These are phyloP conservation scores for Colletotrichum shisoi DNA, from an alignment of 2,329 filamentous ascomycete species.

Conservation along the genomic window DNA sequence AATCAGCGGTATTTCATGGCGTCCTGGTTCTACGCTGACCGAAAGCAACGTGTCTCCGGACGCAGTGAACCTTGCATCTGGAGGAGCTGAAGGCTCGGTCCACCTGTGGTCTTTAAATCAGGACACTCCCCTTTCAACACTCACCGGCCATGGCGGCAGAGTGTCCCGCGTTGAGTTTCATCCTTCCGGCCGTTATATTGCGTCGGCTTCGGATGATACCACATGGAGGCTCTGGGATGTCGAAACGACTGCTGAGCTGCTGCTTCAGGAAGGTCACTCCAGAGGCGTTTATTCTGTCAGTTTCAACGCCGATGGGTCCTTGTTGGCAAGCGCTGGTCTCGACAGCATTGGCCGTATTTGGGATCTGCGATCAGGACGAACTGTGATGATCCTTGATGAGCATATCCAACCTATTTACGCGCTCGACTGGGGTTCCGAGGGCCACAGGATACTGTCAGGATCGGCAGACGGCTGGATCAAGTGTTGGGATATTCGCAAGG, in stretches of 20 bases:
- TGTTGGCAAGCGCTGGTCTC: slow-evolving; percentile 88
- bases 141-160: slow-evolving; percentile 83
- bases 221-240: slow-evolving; percentile 98
- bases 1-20: slow-evolving; percentile 90
- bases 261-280: slow-evolving; percentile 93
- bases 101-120: slow-evolving; percentile 89
- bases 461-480: slow-evolving; percentile 96
- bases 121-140: slow-evolving; percentile 82
- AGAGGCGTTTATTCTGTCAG: slow-evolving; percentile 88
- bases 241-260: slow-evolving; percentile 80
- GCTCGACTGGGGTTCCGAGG: slow-evolving; percentile 90
- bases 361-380: slow-evolving; percentile 91
- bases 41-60: slow-evolving; percentile 74
- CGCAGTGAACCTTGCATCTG: slow-evolving; percentile 85
- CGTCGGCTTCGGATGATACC: slow-evolving; percentile 93
- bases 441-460: slow-evolving; percentile 89
- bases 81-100: slow-evolving; percentile 85
- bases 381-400: slow-evolving; percentile 88
- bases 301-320: slow-evolving; percentile 90
- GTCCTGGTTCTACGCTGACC: slow-evolving; percentile 79
- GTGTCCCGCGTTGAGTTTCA: slow-evolving; percentile 95
- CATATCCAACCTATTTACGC: slow-evolving; percentile 92
- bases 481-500: slow-evolving; percentile 95
- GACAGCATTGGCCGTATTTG: slow-evolving; percentile 95
- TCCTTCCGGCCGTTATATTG: slow-evolving; percentile 86